A percentile compares a stretch with the other conserved stretches of the same genome.
phyloP scores from a whole-genome alignment of 371 early-diverging fungal species.

The Umbelopsis sp. region DNA sequence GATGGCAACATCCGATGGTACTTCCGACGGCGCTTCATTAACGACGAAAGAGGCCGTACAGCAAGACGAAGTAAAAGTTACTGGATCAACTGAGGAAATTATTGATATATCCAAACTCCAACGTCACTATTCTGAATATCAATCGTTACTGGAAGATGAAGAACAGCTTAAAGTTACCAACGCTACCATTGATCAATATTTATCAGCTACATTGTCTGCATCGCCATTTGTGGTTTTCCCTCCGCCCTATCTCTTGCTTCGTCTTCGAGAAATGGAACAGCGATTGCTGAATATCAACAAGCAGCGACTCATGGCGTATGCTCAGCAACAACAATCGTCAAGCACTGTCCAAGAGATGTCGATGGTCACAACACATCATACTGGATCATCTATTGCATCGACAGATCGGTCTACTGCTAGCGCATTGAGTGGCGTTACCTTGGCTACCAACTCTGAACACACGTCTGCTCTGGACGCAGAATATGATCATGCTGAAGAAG shows the following conservation, averaged over 20 bases:
- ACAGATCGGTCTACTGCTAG: slow-evolving; percentile 1
- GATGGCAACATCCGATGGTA: slow-evolving; percentile 7
- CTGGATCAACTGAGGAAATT: neutral
- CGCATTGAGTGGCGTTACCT: slow-evolving; percentile 2
- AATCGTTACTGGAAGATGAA: slow-evolving; percentile 24
- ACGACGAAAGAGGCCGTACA: slow-evolving; percentile 24
- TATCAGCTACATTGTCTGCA: slow-evolving; percentile 72
- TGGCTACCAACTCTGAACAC: slow-evolving; percentile 24
- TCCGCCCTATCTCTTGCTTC: slow-evolving; percentile 78
- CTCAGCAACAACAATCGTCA: neutral
- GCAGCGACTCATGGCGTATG: slow-evolving; percentile 26
- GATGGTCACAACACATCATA: slow-evolving; percentile 7
- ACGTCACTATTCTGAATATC: neutral
- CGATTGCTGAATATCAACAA: slow-evolving; percentile 27
- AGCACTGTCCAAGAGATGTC: neutral
- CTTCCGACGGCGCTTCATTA: neutral
- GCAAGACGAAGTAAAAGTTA: slow-evolving; percentile 13
- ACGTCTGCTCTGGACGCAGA: slow-evolving; percentile 44
- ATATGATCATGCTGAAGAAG: slow-evolving; percentile 55
- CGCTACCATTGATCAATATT: slow-evolving; percentile 50
- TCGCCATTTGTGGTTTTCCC: slow-evolving; percentile 83
- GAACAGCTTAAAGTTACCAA: slow-evolving; percentile 34
- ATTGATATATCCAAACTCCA: neutral
- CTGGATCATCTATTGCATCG: slow-evolving; percentile 1
- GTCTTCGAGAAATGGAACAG: slow-evolving; percentile 64